These are phyloP conservation scores for Lepraria neglecta DNA, from an alignment of 495 filamentous ascomycete species.

Conservation along the genomic window DNA sequence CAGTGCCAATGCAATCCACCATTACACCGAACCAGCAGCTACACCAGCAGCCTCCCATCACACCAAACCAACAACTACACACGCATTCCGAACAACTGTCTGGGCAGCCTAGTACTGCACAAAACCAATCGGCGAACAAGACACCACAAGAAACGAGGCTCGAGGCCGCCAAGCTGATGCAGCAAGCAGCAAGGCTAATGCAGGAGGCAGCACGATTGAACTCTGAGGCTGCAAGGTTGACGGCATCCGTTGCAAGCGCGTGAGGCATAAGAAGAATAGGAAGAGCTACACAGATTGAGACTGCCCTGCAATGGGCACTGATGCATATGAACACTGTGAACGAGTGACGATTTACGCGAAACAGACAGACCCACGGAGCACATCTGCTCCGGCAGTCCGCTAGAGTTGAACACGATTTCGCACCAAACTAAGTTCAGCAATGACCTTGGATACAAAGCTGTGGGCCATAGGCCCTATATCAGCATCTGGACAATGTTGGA, in stretches of 20 bases:
- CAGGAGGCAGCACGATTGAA: slow-evolving; percentile 28
- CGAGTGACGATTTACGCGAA: background rate
- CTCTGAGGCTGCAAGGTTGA: slow-evolving; percentile 26
- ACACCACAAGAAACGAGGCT: slow-evolving; percentile 23
- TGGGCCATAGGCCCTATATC: too few relatives aligned
- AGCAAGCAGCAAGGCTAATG: slow-evolving; percentile 28
- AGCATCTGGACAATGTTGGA: too few relatives aligned
- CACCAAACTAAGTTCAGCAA: background rate
- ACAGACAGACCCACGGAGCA: background rate
- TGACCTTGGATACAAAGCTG: background rate
- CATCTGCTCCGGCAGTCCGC: too few relatives aligned
- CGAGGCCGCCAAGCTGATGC: slow-evolving; percentile 28
- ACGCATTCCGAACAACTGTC: background rate
- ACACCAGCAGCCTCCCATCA: slow-evolving; percentile 1
- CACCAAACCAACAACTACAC: slow-evolving; percentile 3
- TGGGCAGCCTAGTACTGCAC: slow-evolving; percentile 1
- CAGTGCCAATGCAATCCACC: slow-evolving; percentile 13
- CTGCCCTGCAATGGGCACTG: too few relatives aligned
- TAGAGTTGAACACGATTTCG: background rate
- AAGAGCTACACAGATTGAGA: too few relatives aligned
- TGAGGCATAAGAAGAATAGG: background rate
- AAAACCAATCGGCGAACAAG: slow-evolving; percentile 1
- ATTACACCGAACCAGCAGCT: slow-evolving; percentile 4
- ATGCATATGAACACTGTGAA: too few relatives aligned
- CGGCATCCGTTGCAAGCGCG: slow-evolving; percentile 20